Percentiles rank a stretch among this genome's conserved stretches.
Evolutionary conservation across 208 protist species (phyloP).

Genomic region (Leishmania major): DNA sequence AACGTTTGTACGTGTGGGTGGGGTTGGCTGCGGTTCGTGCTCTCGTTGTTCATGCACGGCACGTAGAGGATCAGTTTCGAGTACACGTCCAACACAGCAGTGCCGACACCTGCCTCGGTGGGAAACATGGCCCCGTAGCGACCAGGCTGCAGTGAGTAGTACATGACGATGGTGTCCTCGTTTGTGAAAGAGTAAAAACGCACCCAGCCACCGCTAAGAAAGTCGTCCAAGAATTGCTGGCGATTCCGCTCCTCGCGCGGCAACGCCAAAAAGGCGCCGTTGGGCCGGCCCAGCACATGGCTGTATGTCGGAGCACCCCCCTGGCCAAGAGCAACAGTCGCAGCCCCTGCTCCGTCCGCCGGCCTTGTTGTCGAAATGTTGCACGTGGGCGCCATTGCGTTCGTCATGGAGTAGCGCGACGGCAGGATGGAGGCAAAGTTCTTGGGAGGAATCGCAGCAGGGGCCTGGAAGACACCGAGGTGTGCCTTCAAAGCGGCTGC

Average conservation of each 20-base stretch:
- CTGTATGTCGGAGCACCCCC: constrained; percentile 5
- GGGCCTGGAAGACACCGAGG: constrained; percentile 25
- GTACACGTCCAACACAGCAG: constrained; percentile 84
- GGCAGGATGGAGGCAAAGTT: constrained; percentile 42
- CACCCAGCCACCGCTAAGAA: constrained; percentile 86
- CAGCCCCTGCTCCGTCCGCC: not conserved
- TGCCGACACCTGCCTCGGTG: constrained; percentile 78
- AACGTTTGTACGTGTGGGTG: constrained; percentile 90
- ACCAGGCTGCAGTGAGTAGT: constrained; percentile 87
- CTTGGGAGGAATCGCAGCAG: constrained; percentile 44
- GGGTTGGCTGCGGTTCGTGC: constrained; percentile 76
- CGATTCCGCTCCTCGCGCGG: constrained; percentile 69
- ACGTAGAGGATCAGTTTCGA: constrained; percentile 86
- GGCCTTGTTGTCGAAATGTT: not conserved
- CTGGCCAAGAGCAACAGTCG: not conserved
- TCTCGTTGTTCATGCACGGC: constrained; percentile 86
- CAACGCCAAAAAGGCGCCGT: constrained; percentile 72
- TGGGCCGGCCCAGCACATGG: constrained; percentile 25
- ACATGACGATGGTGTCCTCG: constrained; percentile 83
- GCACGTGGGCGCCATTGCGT: constrained; percentile 31
- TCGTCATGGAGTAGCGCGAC: constrained; percentile 53
- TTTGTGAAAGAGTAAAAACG: constrained; percentile 85
- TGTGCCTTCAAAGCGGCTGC: constrained; percentile 13
- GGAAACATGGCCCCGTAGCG: constrained; percentile 87
- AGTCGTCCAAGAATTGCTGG: constrained; percentile 84